Conservation (phyloP, 1,284 basidiomycete genomes). For the Cutaneotrichosporon sp. region DNA sequence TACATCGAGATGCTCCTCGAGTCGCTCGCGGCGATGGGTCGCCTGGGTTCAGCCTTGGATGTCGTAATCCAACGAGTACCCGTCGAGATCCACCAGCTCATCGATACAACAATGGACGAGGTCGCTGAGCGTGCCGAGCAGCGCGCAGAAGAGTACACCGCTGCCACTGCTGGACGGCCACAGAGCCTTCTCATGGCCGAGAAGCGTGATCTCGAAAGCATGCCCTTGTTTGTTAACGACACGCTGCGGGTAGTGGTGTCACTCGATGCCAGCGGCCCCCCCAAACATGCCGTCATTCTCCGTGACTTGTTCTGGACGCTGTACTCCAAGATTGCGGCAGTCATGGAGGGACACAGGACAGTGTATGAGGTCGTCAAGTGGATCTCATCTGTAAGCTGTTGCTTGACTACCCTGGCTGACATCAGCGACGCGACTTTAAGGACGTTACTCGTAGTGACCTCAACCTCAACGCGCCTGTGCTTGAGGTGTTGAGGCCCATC, state of each 20-base stretch:
- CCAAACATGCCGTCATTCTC: conserved; percentile 75
- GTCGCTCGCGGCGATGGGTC: conserved; percentile 82
- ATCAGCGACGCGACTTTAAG: conserved; percentile 69
- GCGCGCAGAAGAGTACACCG: conserved; percentile 24
- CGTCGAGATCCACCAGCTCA: conserved; percentile 61
- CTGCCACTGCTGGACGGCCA: conserved; percentile 11
- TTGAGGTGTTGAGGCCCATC: conserved; percentile 87
- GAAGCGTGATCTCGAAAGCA: conserved; percentile 15
- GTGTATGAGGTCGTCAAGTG: conserved; percentile 85
- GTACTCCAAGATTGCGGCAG: conserved; percentile 92
- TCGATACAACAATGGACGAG: conserved; percentile 18
- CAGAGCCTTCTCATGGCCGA: conserved; percentile 16
- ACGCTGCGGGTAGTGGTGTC: conserved; percentile 62
- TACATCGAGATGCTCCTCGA: conserved; percentile 94
- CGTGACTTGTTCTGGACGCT: conserved; percentile 95
- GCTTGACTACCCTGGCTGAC: not conserved
- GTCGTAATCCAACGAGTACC: conserved; percentile 75
- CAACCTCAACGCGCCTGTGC: conserved; percentile 60
- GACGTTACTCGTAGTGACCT: conserved; percentile 71
- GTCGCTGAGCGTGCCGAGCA: conserved; percentile 52
- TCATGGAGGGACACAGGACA: conserved; percentile 87
- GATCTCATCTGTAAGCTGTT: conserved; percentile 59
- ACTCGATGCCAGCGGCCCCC: conserved; percentile 67
- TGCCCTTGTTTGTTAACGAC: conserved; percentile 22
- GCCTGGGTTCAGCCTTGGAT: conserved; percentile 79